Conservation (phyloP, 139 green algal species). For the Coelastrella sp. region DNA sequence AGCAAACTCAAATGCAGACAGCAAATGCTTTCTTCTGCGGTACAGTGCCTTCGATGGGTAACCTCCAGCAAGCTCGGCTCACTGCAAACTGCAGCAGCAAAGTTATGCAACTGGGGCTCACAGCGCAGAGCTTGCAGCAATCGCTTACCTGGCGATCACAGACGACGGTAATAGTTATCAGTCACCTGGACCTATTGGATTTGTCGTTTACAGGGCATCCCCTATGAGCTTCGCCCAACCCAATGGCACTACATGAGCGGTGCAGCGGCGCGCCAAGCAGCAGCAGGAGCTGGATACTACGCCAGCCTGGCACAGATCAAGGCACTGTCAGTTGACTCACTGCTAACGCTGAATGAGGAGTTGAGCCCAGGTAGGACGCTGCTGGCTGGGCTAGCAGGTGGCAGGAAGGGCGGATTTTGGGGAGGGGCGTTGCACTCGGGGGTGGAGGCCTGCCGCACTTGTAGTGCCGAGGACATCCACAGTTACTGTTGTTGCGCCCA, state of each 20-base stretch:
- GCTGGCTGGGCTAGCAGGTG: not conserved
- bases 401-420: too few species aligned
- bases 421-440: too few species aligned
- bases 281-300: not conserved
- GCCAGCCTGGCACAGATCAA: slow-evolving; percentile 13
- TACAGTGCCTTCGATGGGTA: too few species aligned
- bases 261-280: slow-evolving; percentile 22
- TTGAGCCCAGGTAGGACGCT: not conserved
- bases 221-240: slow-evolving; percentile 8
- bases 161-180: too few species aligned
- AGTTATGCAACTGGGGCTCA: too few species aligned
- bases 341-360: slow-evolving; percentile 25
- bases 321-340: not conserved
- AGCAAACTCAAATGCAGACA: too few species aligned
- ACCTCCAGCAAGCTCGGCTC: too few species aligned
- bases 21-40: too few species aligned
- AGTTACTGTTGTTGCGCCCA: not conserved
- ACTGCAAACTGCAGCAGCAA: too few species aligned
- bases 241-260: slow-evolving; percentile 30
- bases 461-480: not conserved
- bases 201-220: slow-evolving; percentile 17
- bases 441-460: too few species aligned
- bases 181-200: not conserved
- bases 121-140: too few species aligned
- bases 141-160: too few species aligned